Evolutionary conservation across 2,329 filamentous ascomycete genomes (phyloP).

Genomic region (Pestalotiopsis sp.): DNA sequence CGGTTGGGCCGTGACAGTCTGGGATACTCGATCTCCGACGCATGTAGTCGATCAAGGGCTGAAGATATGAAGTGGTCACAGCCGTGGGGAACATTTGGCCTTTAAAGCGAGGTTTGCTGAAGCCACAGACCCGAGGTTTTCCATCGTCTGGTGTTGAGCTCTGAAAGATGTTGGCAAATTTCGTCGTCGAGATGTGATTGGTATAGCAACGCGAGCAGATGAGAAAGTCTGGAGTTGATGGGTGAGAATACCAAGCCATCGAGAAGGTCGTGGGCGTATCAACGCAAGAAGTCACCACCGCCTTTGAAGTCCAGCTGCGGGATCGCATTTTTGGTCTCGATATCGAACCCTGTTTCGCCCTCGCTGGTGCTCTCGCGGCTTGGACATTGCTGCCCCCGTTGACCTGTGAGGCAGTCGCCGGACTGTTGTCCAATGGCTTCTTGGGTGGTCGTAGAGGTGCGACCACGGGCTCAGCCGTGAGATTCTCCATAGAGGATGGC

Average conservation of each 20-base stretch:
- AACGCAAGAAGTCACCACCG: conserved; percentile 27
- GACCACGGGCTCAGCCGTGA: neutral
- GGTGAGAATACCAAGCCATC: conserved; percentile 39
- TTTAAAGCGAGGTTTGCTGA: conserved; percentile 34
- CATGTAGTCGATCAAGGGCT: conserved; percentile 30
- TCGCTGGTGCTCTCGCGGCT: too few species aligned
- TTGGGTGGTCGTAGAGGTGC: conserved; percentile 10
- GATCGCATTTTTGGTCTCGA: neutral
- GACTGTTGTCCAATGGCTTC: neutral
- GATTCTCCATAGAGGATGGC: neutral
- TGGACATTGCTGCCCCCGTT: neutral
- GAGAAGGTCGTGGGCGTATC: conserved; percentile 25
- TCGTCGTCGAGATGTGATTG: conserved; percentile 33
- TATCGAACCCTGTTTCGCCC: neutral
- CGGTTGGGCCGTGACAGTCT: conserved; percentile 19
- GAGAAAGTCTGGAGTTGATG: conserved; percentile 30
- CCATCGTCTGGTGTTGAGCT: conserved; percentile 21
- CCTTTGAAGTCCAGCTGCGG: neutral
- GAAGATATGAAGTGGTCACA: conserved; percentile 23
- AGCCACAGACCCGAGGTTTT: conserved; percentile 25
- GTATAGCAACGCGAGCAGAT: conserved; percentile 43
- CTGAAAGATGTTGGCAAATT: conserved; percentile 29
- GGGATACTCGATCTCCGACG: conserved; percentile 16
- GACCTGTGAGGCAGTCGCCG: neutral
- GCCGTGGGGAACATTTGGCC: conserved; percentile 35